Evolutionary conservation across 805 yeast species (phyloP).

Genomic region (Starmerella bombi): DNA sequence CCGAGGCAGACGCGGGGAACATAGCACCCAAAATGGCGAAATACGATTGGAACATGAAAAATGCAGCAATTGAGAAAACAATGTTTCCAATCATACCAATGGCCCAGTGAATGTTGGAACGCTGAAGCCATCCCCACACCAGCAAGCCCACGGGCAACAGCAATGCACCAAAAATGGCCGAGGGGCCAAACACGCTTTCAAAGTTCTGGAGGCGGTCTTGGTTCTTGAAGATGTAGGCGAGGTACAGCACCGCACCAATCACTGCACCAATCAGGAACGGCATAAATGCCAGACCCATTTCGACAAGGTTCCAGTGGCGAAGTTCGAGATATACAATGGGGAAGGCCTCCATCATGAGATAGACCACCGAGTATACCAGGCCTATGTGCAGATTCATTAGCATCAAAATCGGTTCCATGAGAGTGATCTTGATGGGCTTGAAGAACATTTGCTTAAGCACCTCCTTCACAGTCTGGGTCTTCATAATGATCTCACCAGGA

Average conservation of each 20-base stretch:
- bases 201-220: constrained; percentile 3
- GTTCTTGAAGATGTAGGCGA: constrained; percentile 2
- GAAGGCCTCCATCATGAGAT: constrained; percentile 48
- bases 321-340: constrained; percentile 40
- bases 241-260: constrained; percentile 26
- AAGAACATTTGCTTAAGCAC: constrained; percentile 16
- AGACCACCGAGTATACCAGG: constrained; percentile 39
- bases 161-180: constrained; percentile 33
- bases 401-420: constrained; percentile 44
- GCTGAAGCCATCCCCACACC: constrained; percentile 38
- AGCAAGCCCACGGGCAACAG: constrained; percentile 40
- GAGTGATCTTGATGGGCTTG: constrained; percentile 36
- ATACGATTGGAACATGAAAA: constrained; percentile 39
- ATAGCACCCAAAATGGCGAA: constrained; percentile 39
- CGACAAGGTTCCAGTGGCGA: constrained; percentile 37
- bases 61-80: constrained; percentile 32
- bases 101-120: constrained; percentile 33
- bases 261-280: constrained; percentile 36
- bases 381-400: constrained; percentile 41
- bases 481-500: constrained; percentile 14
- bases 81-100: constrained; percentile 37
- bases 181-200: constrained; percentile 16
- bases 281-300: constrained; percentile 37
- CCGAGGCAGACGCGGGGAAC: constrained; percentile 38
- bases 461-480: background rate